These are phyloP conservation scores for Xerocomus spinulosus DNA, from an alignment of 768 basidiomycete genomes.

Conservation along the genomic window DNA sequence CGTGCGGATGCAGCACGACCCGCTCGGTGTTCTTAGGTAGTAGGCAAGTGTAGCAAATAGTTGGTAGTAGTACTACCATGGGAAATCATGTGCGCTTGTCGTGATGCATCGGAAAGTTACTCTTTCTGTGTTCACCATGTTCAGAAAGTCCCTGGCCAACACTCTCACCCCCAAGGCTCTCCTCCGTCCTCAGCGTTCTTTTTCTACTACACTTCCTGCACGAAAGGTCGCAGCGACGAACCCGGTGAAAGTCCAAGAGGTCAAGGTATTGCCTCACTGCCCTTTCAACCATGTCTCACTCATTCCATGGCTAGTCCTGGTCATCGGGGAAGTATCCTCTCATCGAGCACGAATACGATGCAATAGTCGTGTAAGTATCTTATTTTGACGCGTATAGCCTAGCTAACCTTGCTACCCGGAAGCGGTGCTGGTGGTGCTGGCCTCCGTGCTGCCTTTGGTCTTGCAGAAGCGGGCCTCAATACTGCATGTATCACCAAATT, in stretches of 20 bases:
- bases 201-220: constrained; percentile 59
- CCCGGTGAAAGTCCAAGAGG: constrained; percentile 78
- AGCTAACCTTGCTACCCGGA: constrained; percentile 15
- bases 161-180: constrained; percentile 37
- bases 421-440: constrained; percentile 98
- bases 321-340: constrained; percentile 89
- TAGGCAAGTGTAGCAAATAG: not conserved
- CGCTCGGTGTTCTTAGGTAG: constrained; percentile 29
- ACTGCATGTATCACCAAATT: constrained; percentile 99
- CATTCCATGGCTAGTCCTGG: constrained; percentile 50
- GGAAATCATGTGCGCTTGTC: constrained; percentile 22
- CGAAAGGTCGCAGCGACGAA: constrained; percentile 63
- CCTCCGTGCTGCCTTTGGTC: constrained; percentile 95
- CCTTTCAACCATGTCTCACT: constrained; percentile 2
- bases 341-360: constrained; percentile 99
- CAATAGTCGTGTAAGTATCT: constrained; percentile 88
- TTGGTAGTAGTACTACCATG: constrained; percentile 1
- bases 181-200: constrained; percentile 49
- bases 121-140: constrained; percentile 41
- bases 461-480: constrained; percentile 97
- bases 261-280: constrained; percentile 47
- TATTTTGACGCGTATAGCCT: not conserved
- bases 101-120: constrained; percentile 14
- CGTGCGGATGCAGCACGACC: constrained; percentile 27
- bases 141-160: constrained; percentile 56